Evolutionary conservation across 768 basidiomycete genomes (phyloP), one percentile per base, ranked within the genome.

Genomic region (Rhizopogon rudus): DNA sequence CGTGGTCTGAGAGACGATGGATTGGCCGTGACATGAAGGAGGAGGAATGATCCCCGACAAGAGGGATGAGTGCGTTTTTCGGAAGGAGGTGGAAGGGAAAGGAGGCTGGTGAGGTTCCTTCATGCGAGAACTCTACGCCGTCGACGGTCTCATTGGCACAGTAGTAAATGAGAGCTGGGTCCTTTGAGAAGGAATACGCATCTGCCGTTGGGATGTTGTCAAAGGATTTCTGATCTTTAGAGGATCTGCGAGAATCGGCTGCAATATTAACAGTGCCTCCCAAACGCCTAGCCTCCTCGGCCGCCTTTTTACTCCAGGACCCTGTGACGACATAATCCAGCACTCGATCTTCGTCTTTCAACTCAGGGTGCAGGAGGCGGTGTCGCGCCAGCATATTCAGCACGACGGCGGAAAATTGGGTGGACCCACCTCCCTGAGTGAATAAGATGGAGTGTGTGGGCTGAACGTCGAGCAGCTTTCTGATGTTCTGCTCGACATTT

Each of bases 111-210:
- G 76, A 78, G 17, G 67, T 64, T n/a, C 73, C 70, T 55, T 84
- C 81, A 51, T 76, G 67, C 2, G 86, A 75, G 74, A 91, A 98
- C 75, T 98, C 87, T 45, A 94, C 87, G 42, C 97, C 97, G 62
- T 96, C 88, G 55, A 98, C 89, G 13, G 97, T 99, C 77, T 99
- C 97, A 77, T 99, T 99, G 71, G 97, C 97, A 80, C 97, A 99
- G 75, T 97, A 98, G 75, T 96, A 98, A 56, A 98, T 86, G 61
- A 95, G 80, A 28, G 90, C 95, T 13, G 96, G 87, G 66, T 86
- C 80, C n/a, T 72, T 59, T 7, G 88, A 88, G 75, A 98, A 93
- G 9, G 72, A 67, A 80, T 88, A 98, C 52, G 80, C 78, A 52
- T 76, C 72, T 66, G 82, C 84, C 10, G 84, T 74, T 8, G 97